Percentiles rank a stretch among this genome's conserved stretches.
Conservation (phyloP, 73 alveolate genomes). For the Paramecium pentaurelia region DNA sequence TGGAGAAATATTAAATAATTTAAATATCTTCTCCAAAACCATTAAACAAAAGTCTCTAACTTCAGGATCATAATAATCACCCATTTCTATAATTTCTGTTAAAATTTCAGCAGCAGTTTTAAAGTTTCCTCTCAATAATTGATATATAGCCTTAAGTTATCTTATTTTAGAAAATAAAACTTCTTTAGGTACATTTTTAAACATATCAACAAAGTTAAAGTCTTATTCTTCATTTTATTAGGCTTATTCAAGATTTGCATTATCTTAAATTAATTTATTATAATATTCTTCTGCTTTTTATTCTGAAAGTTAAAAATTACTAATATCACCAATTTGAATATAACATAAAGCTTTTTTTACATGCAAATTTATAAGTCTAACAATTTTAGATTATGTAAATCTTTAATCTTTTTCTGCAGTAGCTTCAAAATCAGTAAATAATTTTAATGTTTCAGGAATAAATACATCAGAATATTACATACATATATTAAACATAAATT, state of each 20-base stretch:
- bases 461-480: conserved; percentile 31
- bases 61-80: conserved; percentile 47
- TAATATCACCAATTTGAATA: conserved; percentile 10
- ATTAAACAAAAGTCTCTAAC: conserved; percentile 33
- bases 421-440: conserved; percentile 13
- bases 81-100: conserved; percentile 27
- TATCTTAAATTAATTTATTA: neutral
- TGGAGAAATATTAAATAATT: neutral
- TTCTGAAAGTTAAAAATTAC: neutral
- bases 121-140: neutral
- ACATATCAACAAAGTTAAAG: conserved; percentile 40
- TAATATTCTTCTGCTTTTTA: neutral
- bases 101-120: conserved; percentile 27
- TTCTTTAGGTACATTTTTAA: conserved; percentile 38
- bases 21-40: conserved; percentile 11
- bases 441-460: conserved; percentile 32
- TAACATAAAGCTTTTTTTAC: conserved; percentile 43
- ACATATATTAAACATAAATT: conserved; percentile 32
- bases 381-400: neutral
- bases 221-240: neutral
- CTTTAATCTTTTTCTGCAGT: conserved; percentile 19
- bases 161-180: neutral
- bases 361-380: neutral
- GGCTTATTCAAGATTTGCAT: neutral
- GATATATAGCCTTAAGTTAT: conserved; percentile 10